Percentiles rank a stretch among this genome's conserved stretches.
These are phyloP conservation scores for Suillus spraguei DNA, from an alignment of 768 basidiomycete genomes.

Conservation along the genomic window DNA sequence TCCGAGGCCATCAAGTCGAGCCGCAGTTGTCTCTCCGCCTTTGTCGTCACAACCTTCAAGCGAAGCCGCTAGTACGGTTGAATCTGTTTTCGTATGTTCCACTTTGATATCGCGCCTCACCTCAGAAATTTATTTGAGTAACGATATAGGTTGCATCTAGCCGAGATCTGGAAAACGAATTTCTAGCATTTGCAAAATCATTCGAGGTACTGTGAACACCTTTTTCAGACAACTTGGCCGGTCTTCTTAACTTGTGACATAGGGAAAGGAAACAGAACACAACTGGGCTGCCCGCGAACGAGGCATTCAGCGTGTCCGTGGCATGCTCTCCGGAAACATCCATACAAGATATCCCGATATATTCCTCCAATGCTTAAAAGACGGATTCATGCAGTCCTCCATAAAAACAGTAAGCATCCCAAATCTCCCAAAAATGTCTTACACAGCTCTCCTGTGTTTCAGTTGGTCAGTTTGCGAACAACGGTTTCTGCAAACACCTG, in stretches of 20 bases:
- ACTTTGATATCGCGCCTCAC: neutral
- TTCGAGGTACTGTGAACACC: conserved; percentile 66
- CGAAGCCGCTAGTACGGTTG: conserved; percentile 50
- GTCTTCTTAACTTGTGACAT: conserved; percentile 11
- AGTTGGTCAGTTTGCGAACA: conserved; percentile 90
- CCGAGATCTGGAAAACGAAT: conserved; percentile 85
- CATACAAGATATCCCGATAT: conserved; percentile 71
- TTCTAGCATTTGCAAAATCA: conserved; percentile 71
- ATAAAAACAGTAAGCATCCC: conserved; percentile 72
- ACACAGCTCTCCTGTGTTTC: conserved; percentile 12
- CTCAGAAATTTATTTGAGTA: conserved; percentile 9
- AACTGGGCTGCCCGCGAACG: conserved; percentile 90
- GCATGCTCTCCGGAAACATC: conserved; percentile 88
- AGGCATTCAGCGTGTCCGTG: conserved; percentile 75
- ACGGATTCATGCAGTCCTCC: conserved; percentile 78
- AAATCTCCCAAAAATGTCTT: neutral
- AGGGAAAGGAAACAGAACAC: conserved; percentile 97
- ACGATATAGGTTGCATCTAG: conserved; percentile 72
- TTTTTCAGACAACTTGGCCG: neutral
- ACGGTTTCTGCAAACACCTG: conserved; percentile 85
- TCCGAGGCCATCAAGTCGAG: conserved; percentile 62
- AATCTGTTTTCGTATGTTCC: conserved; percentile 67
- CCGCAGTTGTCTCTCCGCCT: conserved; percentile 47
- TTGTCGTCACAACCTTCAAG: conserved; percentile 43
- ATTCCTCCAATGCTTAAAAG: conserved; percentile 76